phyloP scores from a whole-genome alignment of 805 yeast species.

The Torulaspora microellipsoides region DNA sequence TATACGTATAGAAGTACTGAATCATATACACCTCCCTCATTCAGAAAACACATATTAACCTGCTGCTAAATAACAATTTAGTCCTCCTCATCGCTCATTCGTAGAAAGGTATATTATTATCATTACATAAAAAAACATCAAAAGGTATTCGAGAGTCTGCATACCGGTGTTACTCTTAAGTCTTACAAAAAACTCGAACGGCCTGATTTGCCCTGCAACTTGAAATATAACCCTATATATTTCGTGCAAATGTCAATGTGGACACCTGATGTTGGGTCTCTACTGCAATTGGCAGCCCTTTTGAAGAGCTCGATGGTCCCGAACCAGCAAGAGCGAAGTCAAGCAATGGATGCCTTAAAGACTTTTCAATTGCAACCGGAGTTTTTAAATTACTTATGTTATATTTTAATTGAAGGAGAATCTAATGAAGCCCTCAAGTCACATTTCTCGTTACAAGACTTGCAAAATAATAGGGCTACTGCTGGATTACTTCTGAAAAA shows the following conservation, averaged over 20 bases:
- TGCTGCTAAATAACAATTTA: too few species aligned
- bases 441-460: constrained; percentile 20
- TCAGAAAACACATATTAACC: too few species aligned
- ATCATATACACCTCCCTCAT: too few species aligned
- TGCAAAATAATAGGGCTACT: constrained; percentile 55
- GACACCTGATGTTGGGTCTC: constrained; percentile 60
- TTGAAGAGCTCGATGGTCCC: constrained; percentile 70
- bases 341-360: constrained; percentile 69
- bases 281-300: constrained; percentile 60
- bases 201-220: too few species aligned
- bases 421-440: constrained; percentile 40
- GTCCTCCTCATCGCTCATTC: too few species aligned
- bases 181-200: too few species aligned
- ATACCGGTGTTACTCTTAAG: too few species aligned
- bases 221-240: too few species aligned
- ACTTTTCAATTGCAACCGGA: constrained; percentile 70
- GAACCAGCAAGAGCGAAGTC: constrained; percentile 46
- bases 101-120: too few species aligned
- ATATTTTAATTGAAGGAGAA: constrained; percentile 55
- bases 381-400: constrained; percentile 73
- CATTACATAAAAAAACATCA: too few species aligned
- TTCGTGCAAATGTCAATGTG: constrained; percentile 41
- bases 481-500: constrained; percentile 87
- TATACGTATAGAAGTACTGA: too few species aligned
- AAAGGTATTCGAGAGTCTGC: too few species aligned